phyloP scores from a whole-genome alignment of 2,329 filamentous ascomycete species.

The Aspergillus vadensis region DNA sequence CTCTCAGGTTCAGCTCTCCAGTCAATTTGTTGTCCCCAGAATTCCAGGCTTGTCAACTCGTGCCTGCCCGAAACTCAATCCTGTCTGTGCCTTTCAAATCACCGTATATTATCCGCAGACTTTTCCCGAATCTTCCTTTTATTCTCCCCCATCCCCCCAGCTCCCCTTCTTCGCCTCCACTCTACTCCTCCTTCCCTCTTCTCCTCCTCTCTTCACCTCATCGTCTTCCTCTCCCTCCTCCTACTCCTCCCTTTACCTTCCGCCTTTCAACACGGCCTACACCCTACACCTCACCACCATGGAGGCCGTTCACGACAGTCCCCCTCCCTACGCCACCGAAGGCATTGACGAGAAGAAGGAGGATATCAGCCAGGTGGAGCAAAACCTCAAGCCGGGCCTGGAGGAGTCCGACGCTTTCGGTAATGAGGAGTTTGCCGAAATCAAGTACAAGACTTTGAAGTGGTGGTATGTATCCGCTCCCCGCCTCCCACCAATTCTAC shows the following conservation, averaged over 20 bases:
- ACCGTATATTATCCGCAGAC: neutral
- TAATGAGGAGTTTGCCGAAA: conserved; percentile 36
- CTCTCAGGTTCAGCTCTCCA: neutral
- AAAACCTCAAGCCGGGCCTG: conserved; percentile 16
- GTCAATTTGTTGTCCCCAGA: neutral
- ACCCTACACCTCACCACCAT: neutral
- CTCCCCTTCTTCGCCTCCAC: neutral
- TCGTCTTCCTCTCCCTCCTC: neutral
- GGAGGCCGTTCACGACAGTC: conserved; percentile 2
- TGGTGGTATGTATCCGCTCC: conserved; percentile 34
- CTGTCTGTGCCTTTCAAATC: too few species aligned
- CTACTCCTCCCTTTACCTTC: neutral
- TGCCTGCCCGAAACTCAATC: conserved; percentile 1
- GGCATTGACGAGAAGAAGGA: conserved; percentile 10
- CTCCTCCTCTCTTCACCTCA: neutral
- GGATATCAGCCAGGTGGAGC: conserved; percentile 3
- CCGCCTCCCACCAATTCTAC: neutral
- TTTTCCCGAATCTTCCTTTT: neutral
- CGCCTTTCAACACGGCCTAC: neutral
- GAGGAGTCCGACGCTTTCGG: conserved; percentile 33
- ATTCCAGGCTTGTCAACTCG: neutral
- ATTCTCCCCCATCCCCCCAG: neutral
- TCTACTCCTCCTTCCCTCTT: neutral
- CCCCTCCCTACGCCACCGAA: conserved; percentile 6
- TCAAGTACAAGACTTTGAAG: conserved; percentile 52